Conservation (phyloP, 73 alveolate genomes). For the Tetrahymena malaccensis region DNA sequence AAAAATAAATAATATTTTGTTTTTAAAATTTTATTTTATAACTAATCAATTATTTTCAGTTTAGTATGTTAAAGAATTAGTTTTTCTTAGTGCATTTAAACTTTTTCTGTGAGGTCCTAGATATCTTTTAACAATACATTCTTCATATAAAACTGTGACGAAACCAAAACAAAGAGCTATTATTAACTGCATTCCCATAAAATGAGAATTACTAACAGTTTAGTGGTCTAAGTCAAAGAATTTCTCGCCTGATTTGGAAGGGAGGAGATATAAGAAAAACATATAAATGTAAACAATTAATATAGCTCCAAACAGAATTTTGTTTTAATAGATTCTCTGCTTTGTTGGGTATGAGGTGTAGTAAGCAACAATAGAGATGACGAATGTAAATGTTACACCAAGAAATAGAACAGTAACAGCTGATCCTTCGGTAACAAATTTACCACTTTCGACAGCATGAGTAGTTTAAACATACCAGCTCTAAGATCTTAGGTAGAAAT, state of each 20-base stretch:
- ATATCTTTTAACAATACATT: not conserved
- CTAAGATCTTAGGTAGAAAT: not conserved
- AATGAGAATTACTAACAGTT: not conserved
- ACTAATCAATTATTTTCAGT: not conserved
- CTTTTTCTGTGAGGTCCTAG: not conserved
- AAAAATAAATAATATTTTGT: no score
- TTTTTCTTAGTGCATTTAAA: not conserved
- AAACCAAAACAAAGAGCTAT: not conserved
- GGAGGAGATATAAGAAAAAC: not conserved
- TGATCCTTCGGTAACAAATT: not conserved
- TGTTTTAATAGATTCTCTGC: not conserved
- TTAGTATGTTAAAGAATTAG: not conserved
- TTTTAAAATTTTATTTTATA: no score
- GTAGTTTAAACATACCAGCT: not conserved
- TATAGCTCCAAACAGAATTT: not conserved
- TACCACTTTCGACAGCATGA: not conserved
- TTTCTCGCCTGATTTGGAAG: not conserved
- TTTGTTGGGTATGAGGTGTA: slow-evolving; percentile 17
- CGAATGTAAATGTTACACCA: not conserved
- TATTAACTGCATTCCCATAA: not conserved
- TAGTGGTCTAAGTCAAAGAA: not conserved
- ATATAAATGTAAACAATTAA: not conserved
- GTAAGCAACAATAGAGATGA: slow-evolving; percentile 1
- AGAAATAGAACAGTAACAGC: not conserved
- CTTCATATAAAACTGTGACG: not conserved